phyloP scores from a whole-genome alignment of 2,329 filamentous ascomycete species.

The Eutypa lata region DNA sequence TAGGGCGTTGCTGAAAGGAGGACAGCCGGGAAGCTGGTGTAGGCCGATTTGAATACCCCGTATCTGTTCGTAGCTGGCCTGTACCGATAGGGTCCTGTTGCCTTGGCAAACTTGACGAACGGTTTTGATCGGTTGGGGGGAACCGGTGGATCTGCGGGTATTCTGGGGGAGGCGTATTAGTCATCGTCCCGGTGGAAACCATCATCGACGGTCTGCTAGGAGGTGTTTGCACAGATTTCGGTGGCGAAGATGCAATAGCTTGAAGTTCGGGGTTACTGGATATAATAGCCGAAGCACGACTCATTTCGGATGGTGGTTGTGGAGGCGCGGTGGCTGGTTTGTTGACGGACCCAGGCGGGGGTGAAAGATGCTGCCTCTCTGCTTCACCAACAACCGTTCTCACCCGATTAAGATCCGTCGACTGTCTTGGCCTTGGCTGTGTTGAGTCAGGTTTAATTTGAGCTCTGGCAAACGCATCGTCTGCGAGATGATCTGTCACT shows the following conservation, averaged over 20 bases:
- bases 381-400: constrained; percentile 20
- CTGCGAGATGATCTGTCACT: constrained; percentile 73
- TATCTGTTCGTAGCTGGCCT: constrained; percentile 21
- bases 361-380: constrained; percentile 28
- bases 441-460: constrained; percentile 21
- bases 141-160: constrained; percentile 40
- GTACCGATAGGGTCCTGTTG: constrained; percentile 24
- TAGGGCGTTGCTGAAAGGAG: constrained; percentile 32
- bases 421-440: constrained; percentile 28
- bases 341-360: constrained; percentile 22
- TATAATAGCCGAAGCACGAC: constrained; percentile 62
- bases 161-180: constrained; percentile 50
- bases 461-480: constrained; percentile 72
- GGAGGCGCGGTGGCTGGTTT: constrained; percentile 39
- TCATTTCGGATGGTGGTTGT: constrained; percentile 44
- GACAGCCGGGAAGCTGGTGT: constrained; percentile 24
- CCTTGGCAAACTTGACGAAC: constrained; percentile 38
- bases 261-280: constrained; percentile 60
- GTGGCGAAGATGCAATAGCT: constrained; percentile 48
- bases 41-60: constrained; percentile 20
- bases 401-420: constrained; percentile 27
- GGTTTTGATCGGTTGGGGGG: constrained; percentile 35
- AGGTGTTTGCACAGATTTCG: constrained; percentile 9
- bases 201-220: constrained; percentile 34
- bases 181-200: constrained; percentile 75